Conservation (phyloP, 257 asterid genomes). For the Asclepias syriaca region DNA sequence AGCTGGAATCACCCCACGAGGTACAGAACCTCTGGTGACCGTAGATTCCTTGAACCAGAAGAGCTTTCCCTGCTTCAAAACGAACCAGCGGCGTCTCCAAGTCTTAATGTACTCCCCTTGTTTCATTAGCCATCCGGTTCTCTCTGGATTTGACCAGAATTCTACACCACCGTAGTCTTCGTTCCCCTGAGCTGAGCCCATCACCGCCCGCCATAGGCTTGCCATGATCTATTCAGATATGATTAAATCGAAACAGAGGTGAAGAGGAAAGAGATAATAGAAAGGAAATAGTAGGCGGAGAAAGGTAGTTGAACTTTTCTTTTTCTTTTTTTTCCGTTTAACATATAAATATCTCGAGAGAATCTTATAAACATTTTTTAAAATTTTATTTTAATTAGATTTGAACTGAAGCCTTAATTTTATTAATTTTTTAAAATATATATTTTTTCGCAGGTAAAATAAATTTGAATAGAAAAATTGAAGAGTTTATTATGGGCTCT, state of each 20-base stretch:
- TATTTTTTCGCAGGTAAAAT: no score
- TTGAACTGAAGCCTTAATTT: no score
- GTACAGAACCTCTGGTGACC: conserved; percentile 57
- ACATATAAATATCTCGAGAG: no score
- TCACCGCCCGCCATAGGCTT: conserved; percentile 80
- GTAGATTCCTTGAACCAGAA: conserved; percentile 93
- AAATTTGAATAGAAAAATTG: no score
- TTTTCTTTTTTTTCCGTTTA: neutral
- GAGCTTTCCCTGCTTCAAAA: conserved; percentile 78
- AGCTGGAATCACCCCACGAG: conserved; percentile 86
- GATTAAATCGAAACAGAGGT: neutral
- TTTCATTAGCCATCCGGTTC: conserved; percentile 82
- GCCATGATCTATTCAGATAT: conserved; percentile 29
- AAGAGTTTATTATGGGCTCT: no score
- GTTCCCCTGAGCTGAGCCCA: conserved; percentile 53
- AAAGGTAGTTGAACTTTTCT: neutral
- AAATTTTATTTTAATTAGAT: no score
- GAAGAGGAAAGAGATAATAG: neutral
- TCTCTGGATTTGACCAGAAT: conserved; percentile 82
- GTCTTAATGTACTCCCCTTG: conserved; percentile 98
- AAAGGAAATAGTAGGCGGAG: neutral
- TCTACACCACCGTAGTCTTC: conserved; percentile 74
- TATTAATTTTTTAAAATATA: no score
- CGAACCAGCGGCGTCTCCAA: conserved; percentile 99
- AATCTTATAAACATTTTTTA: no score